Evolutionary conservation across 1,284 basidiomycete species (phyloP).

Genomic region (Ceratobasidium sp.): DNA sequence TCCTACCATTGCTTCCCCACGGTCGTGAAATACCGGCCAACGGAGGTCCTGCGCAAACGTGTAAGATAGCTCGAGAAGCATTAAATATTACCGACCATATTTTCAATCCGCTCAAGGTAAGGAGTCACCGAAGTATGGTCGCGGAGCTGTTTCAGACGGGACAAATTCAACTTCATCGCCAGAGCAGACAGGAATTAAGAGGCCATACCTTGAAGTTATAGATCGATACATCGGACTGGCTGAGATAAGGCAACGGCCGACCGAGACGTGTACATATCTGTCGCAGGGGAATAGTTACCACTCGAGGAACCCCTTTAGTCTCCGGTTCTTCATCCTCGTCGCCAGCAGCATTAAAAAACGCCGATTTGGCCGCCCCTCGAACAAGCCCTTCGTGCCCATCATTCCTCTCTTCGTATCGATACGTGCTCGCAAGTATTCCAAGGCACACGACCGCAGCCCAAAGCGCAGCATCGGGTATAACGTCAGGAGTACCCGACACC

Average conservation of each 20-base stretch:
- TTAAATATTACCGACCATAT: slow-evolving; percentile 15
- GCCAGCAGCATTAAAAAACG: slow-evolving; percentile 30
- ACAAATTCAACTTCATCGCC: neutral
- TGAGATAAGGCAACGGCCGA: slow-evolving; percentile 42
- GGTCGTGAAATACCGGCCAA: slow-evolving; percentile 45
- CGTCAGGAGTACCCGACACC: slow-evolving; percentile 19
- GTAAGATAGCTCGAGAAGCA: neutral
- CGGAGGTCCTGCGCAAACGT: slow-evolving; percentile 31
- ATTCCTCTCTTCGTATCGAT: slow-evolving; percentile 41
- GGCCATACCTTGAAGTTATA: slow-evolving; percentile 43
- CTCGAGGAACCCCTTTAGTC: slow-evolving; percentile 35
- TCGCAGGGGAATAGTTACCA: slow-evolving; percentile 35
- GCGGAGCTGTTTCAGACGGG: slow-evolving; percentile 23
- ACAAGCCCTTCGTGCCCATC: slow-evolving; percentile 45
- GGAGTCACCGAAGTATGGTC: slow-evolving; percentile 40
- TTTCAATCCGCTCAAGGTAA: slow-evolving; percentile 34
- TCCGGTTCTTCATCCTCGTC: slow-evolving; percentile 42
- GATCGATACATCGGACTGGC: slow-evolving; percentile 43
- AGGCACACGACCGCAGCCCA: slow-evolving; percentile 46
- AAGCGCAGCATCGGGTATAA: slow-evolving; percentile 42
- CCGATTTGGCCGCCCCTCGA: slow-evolving; percentile 6
- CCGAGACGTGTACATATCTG: slow-evolving; percentile 43
- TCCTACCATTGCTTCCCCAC: slow-evolving; percentile 42
- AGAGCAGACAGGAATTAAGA: neutral
- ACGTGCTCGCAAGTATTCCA: slow-evolving; percentile 41